phyloP scores from a whole-genome alignment of 2,329 filamentous ascomycete species.

The Helotiales sp. region DNA sequence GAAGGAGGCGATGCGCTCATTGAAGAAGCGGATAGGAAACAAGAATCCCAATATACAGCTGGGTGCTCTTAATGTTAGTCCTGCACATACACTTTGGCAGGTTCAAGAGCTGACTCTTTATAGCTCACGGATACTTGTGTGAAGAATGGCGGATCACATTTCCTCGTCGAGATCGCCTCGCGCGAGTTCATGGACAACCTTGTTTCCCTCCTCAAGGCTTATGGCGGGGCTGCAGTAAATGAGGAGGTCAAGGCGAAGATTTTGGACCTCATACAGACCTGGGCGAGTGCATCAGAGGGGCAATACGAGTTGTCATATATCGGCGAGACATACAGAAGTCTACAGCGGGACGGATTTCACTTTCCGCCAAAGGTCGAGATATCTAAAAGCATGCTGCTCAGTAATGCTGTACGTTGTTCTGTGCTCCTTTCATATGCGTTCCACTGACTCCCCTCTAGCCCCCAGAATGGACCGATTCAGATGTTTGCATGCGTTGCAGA shows the following conservation, averaged over 20 bases:
- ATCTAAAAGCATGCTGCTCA: constrained; percentile 97
- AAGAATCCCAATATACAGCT: constrained; percentile 98
- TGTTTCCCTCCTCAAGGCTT: constrained; percentile 82
- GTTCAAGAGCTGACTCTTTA: constrained; percentile 33
- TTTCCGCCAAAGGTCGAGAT: constrained; percentile 88
- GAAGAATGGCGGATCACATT: constrained; percentile 96
- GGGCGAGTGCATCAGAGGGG: constrained; percentile 87
- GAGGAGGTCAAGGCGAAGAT: constrained; percentile 86
- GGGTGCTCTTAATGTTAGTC: constrained; percentile 79
- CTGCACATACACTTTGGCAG: neutral
- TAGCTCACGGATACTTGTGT: constrained; percentile 96
- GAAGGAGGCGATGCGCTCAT: constrained; percentile 95
- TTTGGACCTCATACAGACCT: constrained; percentile 88
- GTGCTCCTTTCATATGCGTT: neutral
- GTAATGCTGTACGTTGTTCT: constrained; percentile 72
- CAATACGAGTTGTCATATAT: constrained; percentile 84
- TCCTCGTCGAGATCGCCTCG: constrained; percentile 91
- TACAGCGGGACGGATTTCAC: constrained; percentile 82
- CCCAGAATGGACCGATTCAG: constrained; percentile 95
- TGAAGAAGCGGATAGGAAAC: constrained; percentile 92
- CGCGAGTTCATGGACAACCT: constrained; percentile 98
- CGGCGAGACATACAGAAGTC: constrained; percentile 77
- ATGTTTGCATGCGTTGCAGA: constrained; percentile 97
- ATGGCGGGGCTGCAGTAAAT: constrained; percentile 73
- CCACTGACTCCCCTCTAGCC: constrained; percentile 54